Evolutionary conservation across 768 basidiomycete genomes (phyloP).

Genomic region (Kwoniella pini): DNA sequence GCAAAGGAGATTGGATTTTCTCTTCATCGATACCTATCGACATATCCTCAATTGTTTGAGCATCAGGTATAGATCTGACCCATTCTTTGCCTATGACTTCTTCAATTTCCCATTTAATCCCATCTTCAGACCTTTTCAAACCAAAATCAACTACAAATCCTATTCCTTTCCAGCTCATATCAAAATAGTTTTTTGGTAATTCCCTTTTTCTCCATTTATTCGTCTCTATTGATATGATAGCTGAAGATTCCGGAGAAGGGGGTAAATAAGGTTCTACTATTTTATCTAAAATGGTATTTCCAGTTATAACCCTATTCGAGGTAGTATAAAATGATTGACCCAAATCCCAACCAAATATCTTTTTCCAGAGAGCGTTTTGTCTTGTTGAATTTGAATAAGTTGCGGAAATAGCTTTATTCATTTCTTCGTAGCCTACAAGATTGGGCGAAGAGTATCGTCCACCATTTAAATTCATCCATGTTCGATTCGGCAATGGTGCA

Average conservation of each 20-base stretch:
- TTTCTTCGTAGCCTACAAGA: constrained; percentile 27
- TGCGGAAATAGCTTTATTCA: constrained; percentile 12
- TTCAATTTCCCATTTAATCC: constrained; percentile 26
- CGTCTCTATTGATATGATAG: background rate
- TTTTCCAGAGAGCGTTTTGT: background rate
- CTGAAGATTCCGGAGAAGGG: background rate
- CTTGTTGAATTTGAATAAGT: background rate
- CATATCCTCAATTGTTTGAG: background rate
- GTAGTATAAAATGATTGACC: background rate
- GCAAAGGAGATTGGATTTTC: no score
- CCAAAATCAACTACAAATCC: constrained; percentile 32
- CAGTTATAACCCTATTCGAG: background rate
- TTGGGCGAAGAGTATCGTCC: constrained; percentile 30
- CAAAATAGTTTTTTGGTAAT: constrained; percentile 19
- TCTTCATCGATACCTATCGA: background rate
- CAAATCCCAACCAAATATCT: background rate
- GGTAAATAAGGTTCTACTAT: background rate
- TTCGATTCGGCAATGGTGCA: constrained; percentile 21
- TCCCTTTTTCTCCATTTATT: constrained; percentile 3
- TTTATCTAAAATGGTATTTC: background rate
- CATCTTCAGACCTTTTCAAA: constrained; percentile 24
- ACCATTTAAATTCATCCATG: constrained; percentile 29
- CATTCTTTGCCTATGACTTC: constrained; percentile 18
- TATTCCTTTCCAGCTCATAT: constrained; percentile 24
- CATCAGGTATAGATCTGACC: background rate